Evolutionary conservation across 2,329 filamentous ascomycete species (phyloP).

Genomic region (Phialophora chinensis): DNA sequence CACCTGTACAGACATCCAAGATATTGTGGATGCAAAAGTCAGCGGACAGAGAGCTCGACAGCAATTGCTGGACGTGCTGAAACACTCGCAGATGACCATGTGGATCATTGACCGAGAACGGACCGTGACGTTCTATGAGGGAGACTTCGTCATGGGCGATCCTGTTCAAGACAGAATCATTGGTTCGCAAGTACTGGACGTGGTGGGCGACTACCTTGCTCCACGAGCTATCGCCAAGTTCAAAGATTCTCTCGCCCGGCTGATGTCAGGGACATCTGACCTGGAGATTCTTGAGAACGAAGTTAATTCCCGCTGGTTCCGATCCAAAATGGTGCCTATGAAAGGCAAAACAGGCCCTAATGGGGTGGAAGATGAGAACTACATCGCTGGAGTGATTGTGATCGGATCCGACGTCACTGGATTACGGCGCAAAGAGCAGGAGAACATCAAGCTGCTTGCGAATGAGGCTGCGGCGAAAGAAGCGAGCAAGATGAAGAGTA

Average conservation of each 20-base stretch:
- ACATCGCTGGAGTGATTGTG: conserved; percentile 74
- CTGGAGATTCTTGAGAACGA: conserved; percentile 71
- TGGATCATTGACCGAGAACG: conserved; percentile 71
- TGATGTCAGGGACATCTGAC: conserved; percentile 65
- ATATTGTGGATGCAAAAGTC: conserved; percentile 71
- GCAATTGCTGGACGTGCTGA: conserved; percentile 74
- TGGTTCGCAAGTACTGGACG: conserved; percentile 45
- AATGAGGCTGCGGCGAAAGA: conserved; percentile 81
- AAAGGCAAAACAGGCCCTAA: conserved; percentile 61
- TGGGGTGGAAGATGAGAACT: conserved; percentile 58
- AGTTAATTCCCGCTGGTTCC: conserved; percentile 69
- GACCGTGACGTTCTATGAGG: conserved; percentile 72
- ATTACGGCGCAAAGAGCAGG: conserved; percentile 68
- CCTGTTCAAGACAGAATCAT: conserved; percentile 22
- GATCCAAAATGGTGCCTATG: conserved; percentile 73
- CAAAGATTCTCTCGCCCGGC: conserved; percentile 64
- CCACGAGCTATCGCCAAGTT: conserved; percentile 12
- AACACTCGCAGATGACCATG: conserved; percentile 75
- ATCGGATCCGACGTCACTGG: conserved; percentile 83
- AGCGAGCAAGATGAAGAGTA: conserved; percentile 78
- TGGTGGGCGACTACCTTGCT: conserved; percentile 14
- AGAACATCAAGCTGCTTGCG: conserved; percentile 72
- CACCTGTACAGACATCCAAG: conserved; percentile 80
- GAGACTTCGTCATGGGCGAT: conserved; percentile 46
- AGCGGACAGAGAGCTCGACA: conserved; percentile 70